These are phyloP conservation scores for Pichia sporocuriosa DNA, from an alignment of 805 yeast species.

Conservation along the genomic window DNA sequence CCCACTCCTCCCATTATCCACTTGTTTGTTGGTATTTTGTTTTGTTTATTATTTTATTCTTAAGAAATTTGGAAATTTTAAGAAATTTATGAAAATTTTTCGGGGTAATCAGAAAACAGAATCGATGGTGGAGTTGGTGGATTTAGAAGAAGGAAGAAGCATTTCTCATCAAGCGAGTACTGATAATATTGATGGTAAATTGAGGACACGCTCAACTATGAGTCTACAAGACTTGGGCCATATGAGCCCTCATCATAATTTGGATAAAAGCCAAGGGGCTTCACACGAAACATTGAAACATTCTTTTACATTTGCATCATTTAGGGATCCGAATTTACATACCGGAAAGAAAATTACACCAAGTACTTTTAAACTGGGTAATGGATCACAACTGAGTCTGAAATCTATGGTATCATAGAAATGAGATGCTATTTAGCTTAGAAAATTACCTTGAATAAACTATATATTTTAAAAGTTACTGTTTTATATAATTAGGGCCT, in stretches of 20 bases:
- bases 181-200: constrained; percentile 12
- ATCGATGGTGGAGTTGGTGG: constrained; percentile 5
- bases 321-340: constrained; percentile 5
- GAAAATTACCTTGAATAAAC: no score
- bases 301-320: constrained; percentile 10
- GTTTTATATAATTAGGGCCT: no score
- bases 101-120: constrained; percentile 4
- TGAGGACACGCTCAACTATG: constrained; percentile 28
- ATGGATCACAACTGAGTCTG: constrained; percentile 10
- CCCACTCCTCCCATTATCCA: constrained; percentile 4
- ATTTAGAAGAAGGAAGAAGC: constrained; percentile 13
- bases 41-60: constrained; percentile 3
- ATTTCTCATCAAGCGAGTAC: constrained; percentile 9
- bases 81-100: constrained; percentile 5
- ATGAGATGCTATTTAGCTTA: no score
- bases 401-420: neutral
- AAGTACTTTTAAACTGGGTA: constrained; percentile 1
- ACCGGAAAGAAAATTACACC: neutral
- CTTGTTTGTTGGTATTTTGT: neutral
- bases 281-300: constrained; percentile 7
- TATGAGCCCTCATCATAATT: no score
- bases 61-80: constrained; percentile 12
- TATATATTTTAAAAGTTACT: no score
- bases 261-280: no score
- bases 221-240: constrained; percentile 23